These are phyloP conservation scores for Aspergillus viridinutans DNA, from an alignment of 2,329 filamentous ascomycete species.

Conservation along the genomic window DNA sequence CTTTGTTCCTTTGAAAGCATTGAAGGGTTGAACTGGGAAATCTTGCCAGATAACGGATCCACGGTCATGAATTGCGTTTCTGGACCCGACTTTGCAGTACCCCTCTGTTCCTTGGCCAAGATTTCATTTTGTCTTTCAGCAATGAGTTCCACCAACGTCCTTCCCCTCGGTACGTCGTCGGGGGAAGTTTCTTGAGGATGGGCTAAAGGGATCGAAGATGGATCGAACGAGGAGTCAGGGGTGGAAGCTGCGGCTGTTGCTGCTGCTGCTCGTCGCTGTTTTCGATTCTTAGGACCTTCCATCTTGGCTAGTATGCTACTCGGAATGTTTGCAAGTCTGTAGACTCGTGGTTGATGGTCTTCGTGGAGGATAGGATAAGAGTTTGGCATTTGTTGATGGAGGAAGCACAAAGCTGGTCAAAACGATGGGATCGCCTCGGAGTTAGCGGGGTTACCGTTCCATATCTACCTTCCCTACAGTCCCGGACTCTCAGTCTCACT, in stretches of 20 bases:
- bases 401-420: background rate
- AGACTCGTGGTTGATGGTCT: background rate
- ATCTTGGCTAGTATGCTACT: constrained; percentile 9
- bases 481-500: background rate
- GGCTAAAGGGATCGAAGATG: constrained; percentile 32
- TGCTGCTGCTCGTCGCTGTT: constrained; percentile 37
- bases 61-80: constrained; percentile 33
- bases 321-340: background rate
- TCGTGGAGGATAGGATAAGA: background rate
- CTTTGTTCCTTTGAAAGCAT: constrained; percentile 11
- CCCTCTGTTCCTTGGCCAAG: constrained; percentile 2
- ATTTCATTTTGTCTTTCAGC: constrained; percentile 40
- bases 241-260: constrained; percentile 13
- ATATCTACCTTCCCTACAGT: background rate
- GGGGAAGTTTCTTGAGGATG: constrained; percentile 18
- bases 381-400: constrained; percentile 2
- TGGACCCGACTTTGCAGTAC: background rate
- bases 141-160: constrained; percentile 44
- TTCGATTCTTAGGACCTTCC: constrained; percentile 34
- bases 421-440: constrained; percentile 9
- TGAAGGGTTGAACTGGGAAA: constrained; percentile 22
- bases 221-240: constrained; percentile 20
- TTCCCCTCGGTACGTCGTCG: constrained; percentile 19
- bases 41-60: constrained; percentile 20
- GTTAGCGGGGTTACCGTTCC: constrained; percentile 12